Base-by-base conservation (phyloP, 2,329 filamentous ascomycete species). In the Chaetomium olivaceum region DNA sequence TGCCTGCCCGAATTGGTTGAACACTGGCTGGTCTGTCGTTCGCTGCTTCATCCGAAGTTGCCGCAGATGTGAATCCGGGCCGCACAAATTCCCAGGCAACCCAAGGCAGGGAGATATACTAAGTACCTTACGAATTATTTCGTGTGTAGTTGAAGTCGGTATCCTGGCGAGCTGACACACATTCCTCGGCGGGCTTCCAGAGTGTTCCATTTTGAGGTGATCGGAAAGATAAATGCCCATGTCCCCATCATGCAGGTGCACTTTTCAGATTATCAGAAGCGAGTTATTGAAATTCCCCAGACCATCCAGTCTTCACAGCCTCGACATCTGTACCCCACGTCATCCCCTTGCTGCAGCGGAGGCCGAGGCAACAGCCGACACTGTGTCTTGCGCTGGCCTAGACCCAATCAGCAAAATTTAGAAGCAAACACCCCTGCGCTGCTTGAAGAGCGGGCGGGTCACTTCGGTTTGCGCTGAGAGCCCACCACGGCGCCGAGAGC, bases 401-500 rank as follows among this genome's bases (percentile, higher is more conserved):
- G 61, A 50, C 61, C 65, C 61, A 61, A 61, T 58, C 57, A 61
- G 4, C 48, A 12, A 39, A 1, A 27, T 54, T 43, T 54, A 31
- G 46, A 19, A 57, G 29, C 36, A 54, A 61, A 54, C 48, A 52
- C 58, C 62, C 67, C 55, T 64, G 62, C 54, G 46, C 57, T 43
- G 11, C 25, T 31, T 56, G n/a, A 27, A 54, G 59, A 50, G 46
- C 23, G 61, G 62, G 62, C 66, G 61, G 65, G 66, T 67, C 62
- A 64, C 64, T 62, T 65, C 68, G 63, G 62, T 57, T 61, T 61
- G 46, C 58, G 23, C 31, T 36, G 39, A 39, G 39, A 39, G 58
- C 60, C 52, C 63, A 36, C 57, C 62, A 63, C 58, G n/a, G 27
- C 14, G 29, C 48, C 27, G 8, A 46, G 50, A 56, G 57, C 50